A percentile compares a stretch with the other conserved stretches of the same genome.
phyloP scores from a whole-genome alignment of 148 eudicot genomes.

The Beta vulgaris region DNA sequence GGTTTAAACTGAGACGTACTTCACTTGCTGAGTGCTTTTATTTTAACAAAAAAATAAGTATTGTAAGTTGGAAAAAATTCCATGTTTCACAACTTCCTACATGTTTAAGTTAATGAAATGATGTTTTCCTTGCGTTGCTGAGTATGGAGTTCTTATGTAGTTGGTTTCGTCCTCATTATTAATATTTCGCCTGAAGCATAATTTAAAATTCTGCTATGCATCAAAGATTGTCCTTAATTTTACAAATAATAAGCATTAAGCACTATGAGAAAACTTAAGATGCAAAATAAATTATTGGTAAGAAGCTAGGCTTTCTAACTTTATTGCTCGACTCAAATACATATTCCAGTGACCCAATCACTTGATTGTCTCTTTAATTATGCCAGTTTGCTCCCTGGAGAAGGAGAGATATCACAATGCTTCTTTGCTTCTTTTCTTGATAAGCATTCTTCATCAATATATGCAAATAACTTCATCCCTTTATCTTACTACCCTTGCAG shows the following conservation, averaged over 20 bases:
- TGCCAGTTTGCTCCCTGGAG: neutral
- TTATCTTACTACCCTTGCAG: constrained; percentile 41
- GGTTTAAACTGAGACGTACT: neutral
- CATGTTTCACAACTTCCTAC: neutral
- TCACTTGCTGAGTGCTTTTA: neutral
- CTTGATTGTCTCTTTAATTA: neutral
- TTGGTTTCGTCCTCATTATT: neutral
- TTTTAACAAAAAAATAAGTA: neutral
- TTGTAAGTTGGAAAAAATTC: neutral
- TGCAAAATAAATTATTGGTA: neutral
- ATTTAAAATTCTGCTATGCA: neutral
- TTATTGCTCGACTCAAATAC: neutral
- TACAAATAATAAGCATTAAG: neutral
- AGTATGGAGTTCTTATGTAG: neutral
- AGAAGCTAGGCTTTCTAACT: neutral
- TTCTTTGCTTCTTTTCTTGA: neutral
- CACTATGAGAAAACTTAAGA: neutral
- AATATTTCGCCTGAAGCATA: neutral
- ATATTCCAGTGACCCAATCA: constrained; percentile 1
- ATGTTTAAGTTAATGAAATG: neutral
- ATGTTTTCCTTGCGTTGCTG: neutral
- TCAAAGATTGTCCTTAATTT: neutral
- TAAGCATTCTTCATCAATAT: neutral
- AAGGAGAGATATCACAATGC: neutral
- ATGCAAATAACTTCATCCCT: neutral